Base-by-base conservation (phyloP, 2,329 filamentous ascomycete species). In the Amylocarpus encephaloides region DNA sequence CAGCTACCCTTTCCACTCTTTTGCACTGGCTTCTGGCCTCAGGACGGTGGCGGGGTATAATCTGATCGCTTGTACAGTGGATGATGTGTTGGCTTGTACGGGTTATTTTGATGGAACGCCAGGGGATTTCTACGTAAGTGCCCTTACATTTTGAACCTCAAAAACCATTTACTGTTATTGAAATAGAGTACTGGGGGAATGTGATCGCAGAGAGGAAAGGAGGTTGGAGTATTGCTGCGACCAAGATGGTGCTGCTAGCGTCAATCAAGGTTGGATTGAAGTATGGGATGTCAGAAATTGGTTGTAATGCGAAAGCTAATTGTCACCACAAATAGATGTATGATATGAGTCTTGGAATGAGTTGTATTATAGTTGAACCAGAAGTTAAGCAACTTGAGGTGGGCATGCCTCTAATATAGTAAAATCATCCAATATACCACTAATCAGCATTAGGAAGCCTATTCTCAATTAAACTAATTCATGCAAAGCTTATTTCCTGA, bases 211-310 rank as follows among this genome's bases (percentile, higher is more conserved):
- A 50, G n/a, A 43, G 48, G 9, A 50, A 34, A 29, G 48, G 46
- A 34, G 48, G 48, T 9, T 50, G 48, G 48, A 44, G 39, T 13
- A 45, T 52, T 15, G 26, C 29, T 30, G 46, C 45, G 10, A n/a
- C 10, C 26, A 41, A 15, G 50, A 49, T 45, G 19, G 33, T 18
- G 46, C 39, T 6, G 50, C 39, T 15, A 45, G 50, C 5, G 9
- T 33, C 11, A n/a, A 44, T 36, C 41, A 7, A 15, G 10, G 11
- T 39, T 22, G 46, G 46, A 12, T 15, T 13, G 2, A 18, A 5
- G n/a, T 40, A 48, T 52, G 50, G 50, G n/a, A n/a, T n/a, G n/a
- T n/a, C n/a, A n/a, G n/a, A n/a, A n/a, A n/a, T n/a, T n/a, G n/a
- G n/a, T n/a, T n/a, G n/a, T n/a, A n/a, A n/a, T n/a, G n/a, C n/a